Evolutionary conservation across 2,329 filamentous ascomycete species (phyloP).

Genomic region (Penicillium fuscoglaucum): DNA sequence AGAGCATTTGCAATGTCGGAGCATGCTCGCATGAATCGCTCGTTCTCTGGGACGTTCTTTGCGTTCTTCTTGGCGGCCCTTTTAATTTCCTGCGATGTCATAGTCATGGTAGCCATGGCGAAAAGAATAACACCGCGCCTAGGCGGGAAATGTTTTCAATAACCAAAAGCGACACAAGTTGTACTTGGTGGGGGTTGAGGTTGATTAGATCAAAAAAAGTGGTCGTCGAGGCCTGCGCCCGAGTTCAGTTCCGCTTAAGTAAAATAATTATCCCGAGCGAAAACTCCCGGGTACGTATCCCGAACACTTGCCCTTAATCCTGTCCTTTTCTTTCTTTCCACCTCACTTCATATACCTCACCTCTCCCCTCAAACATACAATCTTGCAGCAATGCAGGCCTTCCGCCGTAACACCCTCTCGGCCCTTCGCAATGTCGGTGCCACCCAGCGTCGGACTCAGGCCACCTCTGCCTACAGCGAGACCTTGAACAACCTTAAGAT

Average conservation of each 20-base stretch:
- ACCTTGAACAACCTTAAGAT: conserved; percentile 87
- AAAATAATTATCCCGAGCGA: conserved; percentile 40
- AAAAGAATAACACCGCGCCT: conserved; percentile 20
- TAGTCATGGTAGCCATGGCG: conserved; percentile 63
- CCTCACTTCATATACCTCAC: conserved; percentile 14
- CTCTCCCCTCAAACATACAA: conserved; percentile 15
- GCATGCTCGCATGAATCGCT: conserved; percentile 90
- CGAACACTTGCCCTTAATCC: conserved; percentile 26
- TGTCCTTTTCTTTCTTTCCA: conserved; percentile 22
- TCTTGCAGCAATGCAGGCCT: conserved; percentile 69
- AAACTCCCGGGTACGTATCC: conserved; percentile 34
- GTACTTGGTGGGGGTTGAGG: conserved; percentile 16
- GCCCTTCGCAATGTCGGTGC: conserved; percentile 64
- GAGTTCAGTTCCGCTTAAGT: conserved; percentile 39
- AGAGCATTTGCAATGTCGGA: conserved; percentile 92
- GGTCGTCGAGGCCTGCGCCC: conserved; percentile 28
- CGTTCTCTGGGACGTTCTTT: conserved; percentile 86
- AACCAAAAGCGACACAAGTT: background rate
- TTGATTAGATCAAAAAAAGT: conserved; percentile 29
- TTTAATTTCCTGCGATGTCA: conserved; percentile 58
- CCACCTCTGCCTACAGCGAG: conserved; percentile 66
- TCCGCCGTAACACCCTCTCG: conserved; percentile 71
- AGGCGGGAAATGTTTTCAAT: background rate
- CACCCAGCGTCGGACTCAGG: conserved; percentile 67
- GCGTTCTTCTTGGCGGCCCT: conserved; percentile 63